These are phyloP conservation scores for Phytophthora boehmeriae DNA, from an alignment of 352 stramenopile species.

Conservation along the genomic window DNA sequence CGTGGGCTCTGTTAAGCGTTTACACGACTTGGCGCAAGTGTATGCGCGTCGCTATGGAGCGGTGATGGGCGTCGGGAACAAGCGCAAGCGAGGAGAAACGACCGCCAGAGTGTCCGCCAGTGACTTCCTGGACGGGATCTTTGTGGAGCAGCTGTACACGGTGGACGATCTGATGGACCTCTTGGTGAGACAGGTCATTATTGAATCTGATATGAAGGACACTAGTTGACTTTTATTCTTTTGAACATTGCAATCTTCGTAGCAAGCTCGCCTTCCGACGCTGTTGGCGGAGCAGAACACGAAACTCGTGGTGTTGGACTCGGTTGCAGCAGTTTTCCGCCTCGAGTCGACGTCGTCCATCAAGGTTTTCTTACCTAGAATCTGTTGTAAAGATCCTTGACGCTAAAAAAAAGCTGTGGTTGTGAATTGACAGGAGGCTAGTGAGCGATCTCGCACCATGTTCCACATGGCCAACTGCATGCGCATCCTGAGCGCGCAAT, in stretches of 20 bases:
- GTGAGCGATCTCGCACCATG: slow-evolving; percentile 74
- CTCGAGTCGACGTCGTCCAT: slow-evolving; percentile 69
- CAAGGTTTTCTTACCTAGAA: slow-evolving; percentile 40
- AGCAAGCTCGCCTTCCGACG: slow-evolving; percentile 73
- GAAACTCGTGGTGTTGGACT: slow-evolving; percentile 84
- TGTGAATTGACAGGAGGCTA: slow-evolving; percentile 51
- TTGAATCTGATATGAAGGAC: slow-evolving; percentile 6
- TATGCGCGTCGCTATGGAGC: slow-evolving; percentile 53
- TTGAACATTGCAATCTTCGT: background rate
- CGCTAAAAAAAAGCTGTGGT: background rate
- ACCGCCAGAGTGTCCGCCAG: slow-evolving; percentile 16
- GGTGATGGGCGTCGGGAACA: slow-evolving; percentile 33
- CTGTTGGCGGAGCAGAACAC: slow-evolving; percentile 76
- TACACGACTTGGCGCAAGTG: slow-evolving; percentile 65
- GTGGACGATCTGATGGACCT: slow-evolving; percentile 66
- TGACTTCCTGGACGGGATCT: slow-evolving; percentile 76
- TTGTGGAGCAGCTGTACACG: slow-evolving; percentile 82
- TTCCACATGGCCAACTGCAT: slow-evolving; percentile 88
- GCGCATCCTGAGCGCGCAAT: slow-evolving; percentile 82
- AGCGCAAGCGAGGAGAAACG: slow-evolving; percentile 51
- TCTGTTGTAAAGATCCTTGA: background rate
- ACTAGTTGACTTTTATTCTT: background rate
- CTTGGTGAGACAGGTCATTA: slow-evolving; percentile 38
- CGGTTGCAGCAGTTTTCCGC: slow-evolving; percentile 77
- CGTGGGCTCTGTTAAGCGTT: slow-evolving; percentile 68